These are phyloP conservation scores for Mucor sp. DNA, from an alignment of 371 early-diverging fungal genomes.

Conservation along the genomic window DNA sequence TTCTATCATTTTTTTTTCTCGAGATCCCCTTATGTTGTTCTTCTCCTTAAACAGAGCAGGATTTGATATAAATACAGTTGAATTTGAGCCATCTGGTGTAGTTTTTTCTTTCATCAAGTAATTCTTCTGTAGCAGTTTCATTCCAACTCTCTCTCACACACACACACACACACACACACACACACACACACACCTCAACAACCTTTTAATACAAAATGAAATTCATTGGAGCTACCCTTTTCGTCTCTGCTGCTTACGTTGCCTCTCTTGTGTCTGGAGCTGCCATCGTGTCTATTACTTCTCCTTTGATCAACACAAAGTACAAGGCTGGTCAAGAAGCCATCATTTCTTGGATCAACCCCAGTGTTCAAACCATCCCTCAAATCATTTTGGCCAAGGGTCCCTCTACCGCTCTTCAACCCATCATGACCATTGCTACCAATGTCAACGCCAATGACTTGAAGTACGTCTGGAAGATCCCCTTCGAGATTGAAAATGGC, in stretches of 20 bases:
- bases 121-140: neutral
- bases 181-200: neutral
- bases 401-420: conserved; percentile 32
- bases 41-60: conserved; percentile 1
- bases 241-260: conserved; percentile 28
- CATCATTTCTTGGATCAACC: conserved; percentile 35
- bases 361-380: conserved; percentile 25
- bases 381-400: conserved; percentile 39
- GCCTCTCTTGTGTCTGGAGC: conserved; percentile 18
- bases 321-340: conserved; percentile 31
- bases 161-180: neutral
- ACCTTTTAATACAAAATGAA: conserved; percentile 20
- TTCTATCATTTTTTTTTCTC: conserved; percentile 8
- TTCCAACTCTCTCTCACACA: neutral
- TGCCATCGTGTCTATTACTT: conserved; percentile 36
- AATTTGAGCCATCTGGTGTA: neutral
- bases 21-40: conserved; percentile 7
- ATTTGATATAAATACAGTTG: neutral
- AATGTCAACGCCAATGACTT: conserved; percentile 28
- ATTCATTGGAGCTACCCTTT: conserved; percentile 15
- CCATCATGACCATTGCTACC: conserved; percentile 30
- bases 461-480: conserved; percentile 35
- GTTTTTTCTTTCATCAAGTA: neutral
- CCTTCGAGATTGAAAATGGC: conserved; percentile 27
- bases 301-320: conserved; percentile 32